A percentile compares a stretch with the other conserved stretches of the same genome.
Evolutionary conservation across 2,329 filamentous ascomycete species (phyloP).

Genomic region (Cytospora mali): DNA sequence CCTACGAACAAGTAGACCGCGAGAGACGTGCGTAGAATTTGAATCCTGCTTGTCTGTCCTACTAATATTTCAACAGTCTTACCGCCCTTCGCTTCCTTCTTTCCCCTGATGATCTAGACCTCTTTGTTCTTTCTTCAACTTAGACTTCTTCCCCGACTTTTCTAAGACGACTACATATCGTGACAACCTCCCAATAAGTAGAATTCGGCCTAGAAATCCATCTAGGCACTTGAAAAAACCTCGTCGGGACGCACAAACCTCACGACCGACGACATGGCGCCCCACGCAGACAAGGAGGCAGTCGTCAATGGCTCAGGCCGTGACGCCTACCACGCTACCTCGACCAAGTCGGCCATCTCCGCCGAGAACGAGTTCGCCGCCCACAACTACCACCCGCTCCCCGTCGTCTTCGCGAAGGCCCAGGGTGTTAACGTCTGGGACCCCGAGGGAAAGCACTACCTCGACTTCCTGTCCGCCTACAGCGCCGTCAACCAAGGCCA

Average conservation of each 20-base stretch:
- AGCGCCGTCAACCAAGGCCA: slow-evolving; percentile 98
- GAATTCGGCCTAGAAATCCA: background rate
- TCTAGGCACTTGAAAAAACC: background rate
- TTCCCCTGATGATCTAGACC: slow-evolving; percentile 8
- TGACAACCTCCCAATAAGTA: too few relatives aligned
- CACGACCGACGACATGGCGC: slow-evolving; percentile 52
- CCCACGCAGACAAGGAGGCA: slow-evolving; percentile 54
- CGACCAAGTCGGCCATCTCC: slow-evolving; percentile 77
- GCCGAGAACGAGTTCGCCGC: slow-evolving; percentile 84
- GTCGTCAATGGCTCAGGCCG: slow-evolving; percentile 39
- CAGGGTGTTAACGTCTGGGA: slow-evolving; percentile 93
- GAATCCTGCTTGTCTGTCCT: background rate
- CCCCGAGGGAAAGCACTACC: slow-evolving; percentile 90
- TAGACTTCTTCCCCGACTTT: background rate
- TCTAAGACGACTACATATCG: background rate
- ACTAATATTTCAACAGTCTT: slow-evolving; percentile 23
- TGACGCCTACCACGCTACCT: slow-evolving; percentile 68
- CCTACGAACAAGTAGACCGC: background rate
- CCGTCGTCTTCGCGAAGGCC: slow-evolving; percentile 87
- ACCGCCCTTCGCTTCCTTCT: slow-evolving; percentile 6
- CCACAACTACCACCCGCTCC: slow-evolving; percentile 98
- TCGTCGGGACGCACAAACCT: slow-evolving; percentile 26
- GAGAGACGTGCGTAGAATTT: background rate
- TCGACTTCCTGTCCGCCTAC: slow-evolving; percentile 98
- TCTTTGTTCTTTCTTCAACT: background rate